Evolutionary conservation across 441 rosid species (phyloP), one percentile per base, ranked within the genome.

Genomic region (Sinapis alba): DNA sequence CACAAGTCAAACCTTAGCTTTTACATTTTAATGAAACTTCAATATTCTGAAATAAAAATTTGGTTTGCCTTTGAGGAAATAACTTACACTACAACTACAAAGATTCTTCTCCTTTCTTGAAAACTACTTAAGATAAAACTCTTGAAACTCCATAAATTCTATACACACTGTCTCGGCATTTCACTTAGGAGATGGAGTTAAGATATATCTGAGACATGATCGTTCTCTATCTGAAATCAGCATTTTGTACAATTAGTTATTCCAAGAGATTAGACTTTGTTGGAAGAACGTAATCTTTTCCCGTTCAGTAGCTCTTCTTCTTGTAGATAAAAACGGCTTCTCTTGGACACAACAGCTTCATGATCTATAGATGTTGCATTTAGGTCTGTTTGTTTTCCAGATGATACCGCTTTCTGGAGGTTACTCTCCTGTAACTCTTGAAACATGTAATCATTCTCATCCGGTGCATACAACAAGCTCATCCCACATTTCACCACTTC

Each of bases 401-500:
- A 36, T 36, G 24, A 43, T 28, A 63, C 20, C 5, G 4, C 38
- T 32, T 53, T 8, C 18, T 72, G 73, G 43, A 72, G 19, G 2
- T 53, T 51, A 32, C 5, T 77, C 69, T 66, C 73, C 3, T 36
- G 63, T 60, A 78, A 9, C 0, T 58, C 73, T 0, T 51, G 69
- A 23, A 78, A 72, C 0, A 72, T 77, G 27, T 27, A 72, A 62
- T 78, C 73, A 72, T 53, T 72, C 41, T 72, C 77, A 19, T 72
- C 73, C 0, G 81, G 64, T 20, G 73, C 50, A 61, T 72, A 28
- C 7, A 78, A n/a, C 59, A 59, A 66, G 16, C 73, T 66, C 73
- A 71, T 78, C 19, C 77, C 36, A 30, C 73, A 71, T 66, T 71
- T 66, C 38, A 78, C 65, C 18, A 78, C 77, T 18, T 72, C 73